Conservation (phyloP, 2,329 filamentous ascomycete genomes). For the Claviceps digitariae region DNA sequence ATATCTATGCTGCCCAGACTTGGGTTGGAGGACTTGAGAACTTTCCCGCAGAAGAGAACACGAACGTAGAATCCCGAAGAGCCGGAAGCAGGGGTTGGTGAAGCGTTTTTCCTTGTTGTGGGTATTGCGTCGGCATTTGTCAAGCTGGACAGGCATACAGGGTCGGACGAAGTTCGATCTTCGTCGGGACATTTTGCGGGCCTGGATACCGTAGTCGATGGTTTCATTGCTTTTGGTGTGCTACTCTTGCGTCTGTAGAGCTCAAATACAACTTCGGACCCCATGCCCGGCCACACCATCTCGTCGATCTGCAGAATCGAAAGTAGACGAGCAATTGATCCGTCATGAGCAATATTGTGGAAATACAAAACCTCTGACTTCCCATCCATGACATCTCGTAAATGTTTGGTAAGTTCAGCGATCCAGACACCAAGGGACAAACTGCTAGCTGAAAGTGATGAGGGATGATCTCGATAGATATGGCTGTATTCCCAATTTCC, state of each 20-base stretch:
- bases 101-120: background rate
- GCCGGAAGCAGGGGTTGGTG: background rate
- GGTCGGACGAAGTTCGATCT: slow-evolving; percentile 14
- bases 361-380: slow-evolving; percentile 36
- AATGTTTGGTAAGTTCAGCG: slow-evolving; percentile 53
- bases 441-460: slow-evolving; percentile 47
- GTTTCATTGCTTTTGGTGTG: background rate
- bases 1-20: slow-evolving; percentile 56
- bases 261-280: slow-evolving; percentile 65
- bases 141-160: slow-evolving; percentile 14
- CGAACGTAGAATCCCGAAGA: slow-evolving; percentile 38
- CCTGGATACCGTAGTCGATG: background rate
- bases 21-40: slow-evolving; percentile 55
- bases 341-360: slow-evolving; percentile 74
- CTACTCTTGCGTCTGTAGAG: slow-evolving; percentile 36
- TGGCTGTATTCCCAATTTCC: slow-evolving; percentile 73
- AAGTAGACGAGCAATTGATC: slow-evolving; percentile 52
- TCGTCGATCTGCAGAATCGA: slow-evolving; percentile 56
- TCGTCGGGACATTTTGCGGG: slow-evolving; percentile 14
- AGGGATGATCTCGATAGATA: slow-evolving; percentile 54
- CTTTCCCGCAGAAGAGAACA: slow-evolving; percentile 57
- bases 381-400: slow-evolving; percentile 39
- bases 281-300: slow-evolving; percentile 83
- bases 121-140: background rate
- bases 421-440: slow-evolving; percentile 59